Evolutionary conservation across 176 grass and related monocot species (phyloP).

Genomic region (Guadua angustifolia): DNA sequence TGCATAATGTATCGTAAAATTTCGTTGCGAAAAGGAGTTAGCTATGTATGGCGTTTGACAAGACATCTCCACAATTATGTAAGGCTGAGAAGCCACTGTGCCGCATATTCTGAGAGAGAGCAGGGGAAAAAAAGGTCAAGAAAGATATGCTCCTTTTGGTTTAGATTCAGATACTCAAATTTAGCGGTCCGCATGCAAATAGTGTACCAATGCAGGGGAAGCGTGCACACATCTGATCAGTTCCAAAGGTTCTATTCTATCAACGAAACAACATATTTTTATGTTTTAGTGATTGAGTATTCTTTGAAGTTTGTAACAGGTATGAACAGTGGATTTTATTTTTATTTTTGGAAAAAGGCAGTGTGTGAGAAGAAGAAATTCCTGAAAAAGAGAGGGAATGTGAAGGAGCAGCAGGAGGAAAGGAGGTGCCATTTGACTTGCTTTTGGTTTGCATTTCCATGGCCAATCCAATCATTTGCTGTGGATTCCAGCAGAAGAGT

Average conservation of each 20-base stretch:
- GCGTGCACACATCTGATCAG: background rate
- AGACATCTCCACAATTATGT: background rate
- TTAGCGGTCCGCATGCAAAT: background rate
- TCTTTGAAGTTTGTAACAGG: background rate
- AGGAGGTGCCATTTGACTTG: conserved; percentile 39
- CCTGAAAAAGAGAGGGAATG: background rate
- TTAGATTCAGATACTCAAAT: conserved; percentile 8
- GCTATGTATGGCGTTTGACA: background rate
- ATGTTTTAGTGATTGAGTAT: background rate
- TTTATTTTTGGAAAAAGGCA: background rate
- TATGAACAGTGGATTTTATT: conserved; percentile 14
- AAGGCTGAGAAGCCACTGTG: conserved; percentile 2
- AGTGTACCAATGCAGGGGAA: background rate
- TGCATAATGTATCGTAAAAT: too few relatives aligned
- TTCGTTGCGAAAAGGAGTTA: background rate
- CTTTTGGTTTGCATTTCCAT: conserved; percentile 33
- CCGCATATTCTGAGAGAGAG: background rate
- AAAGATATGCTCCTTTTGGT: too few relatives aligned
- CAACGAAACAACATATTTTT: background rate
- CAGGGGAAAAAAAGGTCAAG: background rate
- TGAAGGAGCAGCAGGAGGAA: background rate
- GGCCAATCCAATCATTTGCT: conserved; percentile 3
- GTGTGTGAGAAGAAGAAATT: conserved; percentile 1
- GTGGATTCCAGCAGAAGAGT: background rate
- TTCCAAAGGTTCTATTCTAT: conserved; percentile 4